Evolutionary conservation across 1,284 basidiomycete species (phyloP), one percentile per base, ranked within the genome.

Genomic region (Clitocybe nebularis): DNA sequence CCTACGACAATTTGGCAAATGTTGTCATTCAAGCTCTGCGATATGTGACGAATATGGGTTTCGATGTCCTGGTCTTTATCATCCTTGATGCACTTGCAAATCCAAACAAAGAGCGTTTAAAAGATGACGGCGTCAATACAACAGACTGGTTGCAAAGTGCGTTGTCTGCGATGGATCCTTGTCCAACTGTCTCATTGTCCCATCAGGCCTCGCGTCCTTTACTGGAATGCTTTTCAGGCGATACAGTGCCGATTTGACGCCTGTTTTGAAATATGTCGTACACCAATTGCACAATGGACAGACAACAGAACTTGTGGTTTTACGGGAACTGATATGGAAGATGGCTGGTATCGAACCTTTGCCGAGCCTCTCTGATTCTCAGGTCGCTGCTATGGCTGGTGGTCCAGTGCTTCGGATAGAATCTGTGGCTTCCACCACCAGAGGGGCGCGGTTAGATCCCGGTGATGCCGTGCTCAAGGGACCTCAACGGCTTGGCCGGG

Each of bases 301-400:
- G 58, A 81, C 88, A 1, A 88, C 89, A 13, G 96, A 98, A 56
- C 81, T 99, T 34, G 77, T 95, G 23, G 89, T 99, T 24, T 71
- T 99, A 16, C 82, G 89, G 33, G 93, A 97, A 59, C 69, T 99
- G 40, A 89, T 99, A 44, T 88, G 84, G 72, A 91, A 93, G 60
- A 97, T 98, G 92, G 86, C 91, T 3, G 93, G 90, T 3, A 91
- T 97, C 49, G 89, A 97, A 57, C 89, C 91, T 7, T 70, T 97
- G 37, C 89, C 89, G 1, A 91, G 84, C 60, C 71, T 98, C 33
- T 90, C 92, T 1, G 90, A 96, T 49, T 73, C 82, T 0, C 94
- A 99, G 62, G 81, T 99, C 36, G 65, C 77, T 23, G 90, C 91
- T 1, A 92, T 96, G 76, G 88, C 89, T 2, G 92, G 94, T 41